Percentiles rank a stretch among this genome's conserved stretches.
These are phyloP conservation scores for Paraconiothyrium sp. DNA, from an alignment of 2,329 filamentous ascomycete genomes.

Conservation along the genomic window DNA sequence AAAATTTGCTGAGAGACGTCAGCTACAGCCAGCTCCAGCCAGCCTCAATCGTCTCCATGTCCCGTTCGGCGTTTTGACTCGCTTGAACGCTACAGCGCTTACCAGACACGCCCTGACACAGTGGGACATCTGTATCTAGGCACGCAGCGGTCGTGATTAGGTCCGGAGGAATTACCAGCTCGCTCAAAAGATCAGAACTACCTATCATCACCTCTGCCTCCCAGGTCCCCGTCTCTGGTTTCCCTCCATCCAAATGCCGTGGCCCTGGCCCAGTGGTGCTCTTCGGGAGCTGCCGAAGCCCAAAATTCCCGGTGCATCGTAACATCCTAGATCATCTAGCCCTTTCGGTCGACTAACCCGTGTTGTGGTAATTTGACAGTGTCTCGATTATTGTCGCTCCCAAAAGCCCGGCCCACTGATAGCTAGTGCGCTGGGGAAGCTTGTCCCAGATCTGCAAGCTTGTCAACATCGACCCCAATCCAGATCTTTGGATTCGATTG, in stretches of 20 bases:
- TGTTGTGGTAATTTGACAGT: neutral
- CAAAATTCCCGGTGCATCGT: neutral
- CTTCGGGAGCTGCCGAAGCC: neutral
- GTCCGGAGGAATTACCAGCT: neutral
- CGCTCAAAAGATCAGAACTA: neutral
- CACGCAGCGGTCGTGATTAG: neutral
- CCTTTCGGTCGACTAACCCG: neutral
- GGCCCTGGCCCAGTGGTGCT: neutral
- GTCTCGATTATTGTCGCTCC: neutral
- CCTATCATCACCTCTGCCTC: neutral
- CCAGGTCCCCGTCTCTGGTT: neutral
- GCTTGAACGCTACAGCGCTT: neutral
- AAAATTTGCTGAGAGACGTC: neutral
- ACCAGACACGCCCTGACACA: neutral
- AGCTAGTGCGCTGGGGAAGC: neutral
- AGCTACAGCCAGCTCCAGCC: constrained; percentile 1
- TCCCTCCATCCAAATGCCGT: neutral
- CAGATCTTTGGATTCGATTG: neutral
- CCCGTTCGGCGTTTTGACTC: neutral
- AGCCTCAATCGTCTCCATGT: constrained; percentile 1
- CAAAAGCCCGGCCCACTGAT: neutral
- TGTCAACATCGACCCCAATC: neutral
- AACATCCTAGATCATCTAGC: neutral
- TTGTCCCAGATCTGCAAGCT: neutral
- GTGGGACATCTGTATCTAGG: neutral